phyloP scores from a whole-genome alignment of 257 asterid species.

The Lantana camara region DNA sequence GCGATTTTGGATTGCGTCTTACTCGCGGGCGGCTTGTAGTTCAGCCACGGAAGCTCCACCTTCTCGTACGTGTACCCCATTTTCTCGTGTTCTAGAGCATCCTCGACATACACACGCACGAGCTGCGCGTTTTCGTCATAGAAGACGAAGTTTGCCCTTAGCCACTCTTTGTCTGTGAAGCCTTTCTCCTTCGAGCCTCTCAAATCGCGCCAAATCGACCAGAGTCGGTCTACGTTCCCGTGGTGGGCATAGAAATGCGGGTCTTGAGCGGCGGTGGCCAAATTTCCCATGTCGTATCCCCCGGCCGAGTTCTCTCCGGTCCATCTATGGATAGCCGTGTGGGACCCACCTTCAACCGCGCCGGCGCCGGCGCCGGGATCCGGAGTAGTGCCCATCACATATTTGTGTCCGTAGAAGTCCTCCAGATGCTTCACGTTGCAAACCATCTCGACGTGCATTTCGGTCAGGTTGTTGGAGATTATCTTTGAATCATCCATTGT shows the following conservation, averaged over 20 bases:
- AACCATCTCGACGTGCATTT: conserved; percentile 43
- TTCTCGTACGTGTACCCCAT: conserved; percentile 40
- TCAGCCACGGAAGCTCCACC: conserved; percentile 44
- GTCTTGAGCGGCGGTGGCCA: conserved; percentile 39
- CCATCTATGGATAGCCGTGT: conserved; percentile 40
- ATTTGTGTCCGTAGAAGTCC: conserved; percentile 39
- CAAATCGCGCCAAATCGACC: conserved; percentile 40
- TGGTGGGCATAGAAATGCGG: conserved; percentile 45
- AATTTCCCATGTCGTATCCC: conserved; percentile 50
- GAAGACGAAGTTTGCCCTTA: conserved; percentile 36
- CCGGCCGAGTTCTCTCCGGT: conserved; percentile 27
- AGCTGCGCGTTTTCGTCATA: conserved; percentile 49
- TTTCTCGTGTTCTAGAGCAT: conserved; percentile 29
- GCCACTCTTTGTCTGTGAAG: conserved; percentile 31
- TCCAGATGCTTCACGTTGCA: conserved; percentile 31
- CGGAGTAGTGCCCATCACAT: conserved; percentile 8
- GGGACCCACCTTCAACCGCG: conserved; percentile 36
- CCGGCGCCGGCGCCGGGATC: conserved; percentile 45
- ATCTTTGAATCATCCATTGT: conserved; percentile 9
- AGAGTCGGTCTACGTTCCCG: conserved; percentile 43
- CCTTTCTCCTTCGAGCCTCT: conserved; percentile 23
- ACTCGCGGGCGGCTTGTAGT: conserved; percentile 25
- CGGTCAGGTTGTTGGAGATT: conserved; percentile 27
- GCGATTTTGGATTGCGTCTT: conserved; percentile 27
- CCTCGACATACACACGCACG: conserved; percentile 38